A percentile compares a stretch with the other conserved stretches of the same genome.
phyloP scores from a whole-genome alignment of 2,329 filamentous ascomycete species.

The Aspergillus phoenicis region DNA sequence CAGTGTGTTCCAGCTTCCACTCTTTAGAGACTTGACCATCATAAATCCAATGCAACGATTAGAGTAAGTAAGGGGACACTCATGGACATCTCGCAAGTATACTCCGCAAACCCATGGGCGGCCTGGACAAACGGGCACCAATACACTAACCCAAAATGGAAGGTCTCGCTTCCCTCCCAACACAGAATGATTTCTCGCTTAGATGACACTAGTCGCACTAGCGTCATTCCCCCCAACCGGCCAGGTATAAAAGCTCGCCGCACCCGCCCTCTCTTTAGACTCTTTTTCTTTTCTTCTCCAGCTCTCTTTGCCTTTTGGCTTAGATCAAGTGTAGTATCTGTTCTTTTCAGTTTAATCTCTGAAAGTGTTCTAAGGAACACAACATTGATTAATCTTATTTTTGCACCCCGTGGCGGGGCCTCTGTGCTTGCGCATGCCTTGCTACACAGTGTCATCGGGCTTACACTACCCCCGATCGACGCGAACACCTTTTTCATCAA shows the following conservation, averaged over 20 bases:
- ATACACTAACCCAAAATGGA: not conserved
- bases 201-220: slow-evolving; percentile 16
- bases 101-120: not conserved
- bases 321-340: slow-evolving; percentile 95
- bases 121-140: not conserved
- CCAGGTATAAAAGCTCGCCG: slow-evolving; percentile 10
- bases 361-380: slow-evolving; percentile 73
- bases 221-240: not conserved
- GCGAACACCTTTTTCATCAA: slow-evolving; percentile 68
- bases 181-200: not conserved
- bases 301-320: slow-evolving; percentile 62
- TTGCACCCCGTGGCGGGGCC: slow-evolving; percentile 59
- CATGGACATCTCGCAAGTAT: not conserved
- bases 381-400: slow-evolving; percentile 83
- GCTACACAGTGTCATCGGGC: slow-evolving; percentile 72
- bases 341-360: slow-evolving; percentile 98
- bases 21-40: too few species aligned
- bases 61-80: not conserved
- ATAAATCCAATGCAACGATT: not conserved
- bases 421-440: slow-evolving; percentile 73
- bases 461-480: slow-evolving; percentile 74
- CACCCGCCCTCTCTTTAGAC: slow-evolving; percentile 29
- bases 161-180: not conserved
- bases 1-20: too few species aligned
- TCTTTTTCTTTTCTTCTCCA: slow-evolving; percentile 47